Conservation (phyloP, 371 early-diverging fungal species). For the Coemansia linderi region DNA sequence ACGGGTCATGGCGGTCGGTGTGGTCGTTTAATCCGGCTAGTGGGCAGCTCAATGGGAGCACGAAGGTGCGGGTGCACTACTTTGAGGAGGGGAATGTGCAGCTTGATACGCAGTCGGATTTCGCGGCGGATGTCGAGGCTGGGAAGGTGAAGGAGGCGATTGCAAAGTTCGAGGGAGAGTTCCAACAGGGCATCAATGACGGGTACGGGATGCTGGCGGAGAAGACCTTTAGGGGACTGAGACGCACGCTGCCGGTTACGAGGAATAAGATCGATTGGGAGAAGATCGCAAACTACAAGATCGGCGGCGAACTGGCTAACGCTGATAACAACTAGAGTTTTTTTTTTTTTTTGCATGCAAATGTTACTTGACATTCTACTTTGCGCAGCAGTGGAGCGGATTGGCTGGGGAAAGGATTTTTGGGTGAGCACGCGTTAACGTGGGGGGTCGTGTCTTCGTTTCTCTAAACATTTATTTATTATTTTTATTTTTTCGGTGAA, state of each 20-base stretch:
- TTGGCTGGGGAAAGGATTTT: too few species aligned
- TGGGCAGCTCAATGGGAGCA: conserved; percentile 66
- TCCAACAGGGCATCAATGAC: conserved; percentile 82
- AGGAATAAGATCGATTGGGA: conserved; percentile 93
- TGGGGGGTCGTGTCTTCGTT: neutral
- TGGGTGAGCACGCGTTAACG: too few species aligned
- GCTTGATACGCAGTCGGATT: conserved; percentile 73
- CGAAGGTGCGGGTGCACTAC: conserved; percentile 88
- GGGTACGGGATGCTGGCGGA: conserved; percentile 79
- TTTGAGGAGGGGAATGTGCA: conserved; percentile 99
- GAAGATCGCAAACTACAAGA: conserved; percentile 57
- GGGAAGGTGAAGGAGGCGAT: conserved; percentile 29
- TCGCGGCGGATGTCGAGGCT: conserved; percentile 52
- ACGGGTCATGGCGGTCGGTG: conserved; percentile 87
- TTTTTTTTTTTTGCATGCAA: neutral
- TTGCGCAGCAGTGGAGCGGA: neutral
- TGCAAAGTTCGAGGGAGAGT: conserved; percentile 74
- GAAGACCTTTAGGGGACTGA: conserved; percentile 85
- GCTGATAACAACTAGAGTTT: conserved; percentile 10
- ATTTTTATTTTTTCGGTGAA: neutral
- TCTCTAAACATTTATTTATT: neutral
- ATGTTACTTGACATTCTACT: conserved; percentile 6
- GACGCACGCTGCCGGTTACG: conserved; percentile 90
- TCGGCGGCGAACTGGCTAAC: conserved; percentile 46
- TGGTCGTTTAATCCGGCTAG: conserved; percentile 71